Base-by-base conservation (phyloP, 1,139 yeast genomes). In the Williopsis jadinii region DNA sequence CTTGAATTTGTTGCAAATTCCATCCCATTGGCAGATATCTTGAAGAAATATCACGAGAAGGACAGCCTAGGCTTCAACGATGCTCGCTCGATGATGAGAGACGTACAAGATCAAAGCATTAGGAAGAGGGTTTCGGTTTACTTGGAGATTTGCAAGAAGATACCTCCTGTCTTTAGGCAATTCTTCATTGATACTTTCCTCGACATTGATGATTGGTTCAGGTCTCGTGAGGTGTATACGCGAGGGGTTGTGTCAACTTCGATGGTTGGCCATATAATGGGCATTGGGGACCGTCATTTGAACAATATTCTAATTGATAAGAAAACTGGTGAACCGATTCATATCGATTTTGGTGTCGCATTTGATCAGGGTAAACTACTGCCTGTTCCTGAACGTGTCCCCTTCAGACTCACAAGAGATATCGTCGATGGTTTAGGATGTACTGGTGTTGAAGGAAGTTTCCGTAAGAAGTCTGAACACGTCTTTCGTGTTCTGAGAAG, bases 261-360 rank as follows among this genome's bases (percentile, higher is more conserved):
- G 1, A 84, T 94, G 40, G 80, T 88, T 15, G 98, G 98, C 0
- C 73, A 85, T 58, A 70, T 90, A 10, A 65, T 94, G 29, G 99
- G 99, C 0, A 69, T 94, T 11, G 99, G 99, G 2, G 99, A 94
- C 59, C 70, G 99, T 26, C 99, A 94, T 61, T 77, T 95, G 56
- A 87, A 87, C 59, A 94, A 94, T 58, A 83, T 94, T 35, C 63
- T 94, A 43, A 58, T 94, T n/a, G 97, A 94, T 58, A 69, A 71
- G 40, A 58, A 58, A 12, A 73, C 85, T 0, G 98, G 98, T 0
- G 97, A 90, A 51, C 95, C 96, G 0, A 80, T 94, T 28, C 98
- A 94, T 60, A 94, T 94, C 54, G 99, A 94, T 60, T 67, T 94
- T 30, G 99, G 98, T 0, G 92, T 92, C 41, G 95, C 97, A 0